These are phyloP conservation scores for Pinus albicaulis DNA, from an alignment of 75 land plant species.

Conservation along the genomic window DNA sequence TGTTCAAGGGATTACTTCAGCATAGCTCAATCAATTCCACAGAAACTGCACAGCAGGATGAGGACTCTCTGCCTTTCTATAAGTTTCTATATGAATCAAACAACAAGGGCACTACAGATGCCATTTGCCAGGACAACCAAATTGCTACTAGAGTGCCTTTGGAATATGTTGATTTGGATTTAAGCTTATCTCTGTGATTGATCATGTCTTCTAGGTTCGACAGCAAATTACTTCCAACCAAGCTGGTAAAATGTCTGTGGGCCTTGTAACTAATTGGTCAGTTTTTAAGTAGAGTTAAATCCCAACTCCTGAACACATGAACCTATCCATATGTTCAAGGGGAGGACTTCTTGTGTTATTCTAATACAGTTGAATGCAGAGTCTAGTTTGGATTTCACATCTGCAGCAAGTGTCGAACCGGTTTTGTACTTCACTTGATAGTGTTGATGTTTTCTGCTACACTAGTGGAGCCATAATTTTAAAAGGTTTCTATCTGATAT, in stretches of 20 bases:
- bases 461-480: background rate
- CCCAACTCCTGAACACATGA: background rate
- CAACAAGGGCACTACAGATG: constrained; percentile 2
- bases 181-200: constrained; percentile 5
- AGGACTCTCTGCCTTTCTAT: background rate
- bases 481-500: background rate
- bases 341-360: background rate
- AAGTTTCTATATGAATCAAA: background rate
- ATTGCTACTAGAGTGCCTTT: background rate
- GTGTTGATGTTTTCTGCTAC: background rate
- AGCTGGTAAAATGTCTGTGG: background rate
- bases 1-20: background rate
- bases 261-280: background rate
- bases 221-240: background rate
- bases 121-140: background rate
- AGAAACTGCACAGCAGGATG: background rate
- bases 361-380: constrained; percentile 1
- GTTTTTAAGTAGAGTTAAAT: background rate
- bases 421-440: background rate
- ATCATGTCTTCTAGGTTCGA: background rate
- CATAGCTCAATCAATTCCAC: background rate
- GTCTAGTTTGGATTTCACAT: background rate
- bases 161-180: constrained; percentile 1
- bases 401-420: background rate
- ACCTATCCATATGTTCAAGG: constrained; percentile 1